phyloP scores from a whole-genome alignment of 2,329 filamentous ascomycete genomes.

The Fusarium chlamydosporum region DNA sequence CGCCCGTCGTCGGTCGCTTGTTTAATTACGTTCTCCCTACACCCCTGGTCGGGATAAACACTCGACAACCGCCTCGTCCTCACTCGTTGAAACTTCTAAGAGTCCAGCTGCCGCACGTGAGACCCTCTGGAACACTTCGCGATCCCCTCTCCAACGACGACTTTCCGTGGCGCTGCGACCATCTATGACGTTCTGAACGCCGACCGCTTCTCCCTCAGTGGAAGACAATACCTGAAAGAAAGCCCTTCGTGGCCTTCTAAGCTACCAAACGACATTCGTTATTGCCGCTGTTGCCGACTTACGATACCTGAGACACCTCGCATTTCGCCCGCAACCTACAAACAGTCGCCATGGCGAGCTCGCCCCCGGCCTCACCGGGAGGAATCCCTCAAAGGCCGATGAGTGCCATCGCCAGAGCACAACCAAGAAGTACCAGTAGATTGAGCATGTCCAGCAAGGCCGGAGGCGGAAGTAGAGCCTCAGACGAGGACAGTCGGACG shows the following conservation, averaged over 20 bases:
- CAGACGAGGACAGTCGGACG: constrained; percentile 90
- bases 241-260: constrained; percentile 39
- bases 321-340: constrained; percentile 32
- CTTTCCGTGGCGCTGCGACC: constrained; percentile 24
- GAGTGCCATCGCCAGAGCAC: constrained; percentile 83
- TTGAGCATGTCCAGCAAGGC: constrained; percentile 87
- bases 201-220: constrained; percentile 38
- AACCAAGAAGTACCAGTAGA: constrained; percentile 82
- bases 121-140: constrained; percentile 42
- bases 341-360: constrained; percentile 70
- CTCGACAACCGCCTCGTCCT: constrained; percentile 33
- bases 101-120: constrained; percentile 40
- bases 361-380: constrained; percentile 77
- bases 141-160: constrained; percentile 42
- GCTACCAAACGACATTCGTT: constrained; percentile 27
- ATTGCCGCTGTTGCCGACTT: constrained; percentile 25
- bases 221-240: constrained; percentile 29
- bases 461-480: constrained; percentile 82
- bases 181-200: constrained; percentile 50
- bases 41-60: constrained; percentile 50
- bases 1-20: constrained; percentile 43
- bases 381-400: constrained; percentile 74
- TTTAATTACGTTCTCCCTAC: constrained; percentile 52
- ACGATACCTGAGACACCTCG: constrained; percentile 36
- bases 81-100: constrained; percentile 35